Conservation (phyloP, 345 rosid species). For the Fremontodendron californicum region DNA sequence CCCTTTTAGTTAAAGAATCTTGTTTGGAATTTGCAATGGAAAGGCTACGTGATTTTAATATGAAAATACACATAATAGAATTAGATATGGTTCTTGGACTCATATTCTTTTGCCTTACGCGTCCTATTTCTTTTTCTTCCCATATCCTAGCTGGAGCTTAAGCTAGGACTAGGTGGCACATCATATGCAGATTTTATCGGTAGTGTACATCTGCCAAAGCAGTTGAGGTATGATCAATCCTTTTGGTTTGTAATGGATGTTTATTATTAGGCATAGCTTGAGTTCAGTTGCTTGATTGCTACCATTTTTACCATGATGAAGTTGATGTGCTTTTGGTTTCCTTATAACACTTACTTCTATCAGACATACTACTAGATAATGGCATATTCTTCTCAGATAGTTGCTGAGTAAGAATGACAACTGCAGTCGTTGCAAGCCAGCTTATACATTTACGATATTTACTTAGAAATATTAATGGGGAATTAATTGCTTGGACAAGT, state of each 20-base stretch:
- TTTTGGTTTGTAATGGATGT: not conserved
- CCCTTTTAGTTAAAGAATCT: not conserved
- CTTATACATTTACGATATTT: not conserved
- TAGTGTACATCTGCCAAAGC: conserved; percentile 78
- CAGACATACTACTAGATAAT: not conserved
- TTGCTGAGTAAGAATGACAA: not conserved
- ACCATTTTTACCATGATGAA: not conserved
- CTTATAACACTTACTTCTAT: not conserved
- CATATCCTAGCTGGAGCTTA: conserved; percentile 71
- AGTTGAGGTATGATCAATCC: conserved; percentile 57
- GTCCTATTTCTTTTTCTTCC: conserved; percentile 7
- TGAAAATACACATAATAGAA: not conserved
- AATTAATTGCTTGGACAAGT: not conserved
- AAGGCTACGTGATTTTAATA: not conserved
- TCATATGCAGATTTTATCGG: conserved; percentile 83
- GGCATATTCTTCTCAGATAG: not conserved
- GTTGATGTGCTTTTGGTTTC: not conserved
- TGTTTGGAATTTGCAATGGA: not conserved
- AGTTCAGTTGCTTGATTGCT: not conserved
- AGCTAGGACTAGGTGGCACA: conserved; percentile 92
- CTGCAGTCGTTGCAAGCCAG: not conserved
- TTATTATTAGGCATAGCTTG: not conserved
- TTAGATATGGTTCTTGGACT: not conserved
- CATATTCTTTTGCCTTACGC: not conserved
- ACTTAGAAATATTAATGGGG: not conserved